These are phyloP conservation scores for Boletus semigastroideus DNA, from an alignment of 1,284 basidiomycete genomes.

Conservation along the genomic window DNA sequence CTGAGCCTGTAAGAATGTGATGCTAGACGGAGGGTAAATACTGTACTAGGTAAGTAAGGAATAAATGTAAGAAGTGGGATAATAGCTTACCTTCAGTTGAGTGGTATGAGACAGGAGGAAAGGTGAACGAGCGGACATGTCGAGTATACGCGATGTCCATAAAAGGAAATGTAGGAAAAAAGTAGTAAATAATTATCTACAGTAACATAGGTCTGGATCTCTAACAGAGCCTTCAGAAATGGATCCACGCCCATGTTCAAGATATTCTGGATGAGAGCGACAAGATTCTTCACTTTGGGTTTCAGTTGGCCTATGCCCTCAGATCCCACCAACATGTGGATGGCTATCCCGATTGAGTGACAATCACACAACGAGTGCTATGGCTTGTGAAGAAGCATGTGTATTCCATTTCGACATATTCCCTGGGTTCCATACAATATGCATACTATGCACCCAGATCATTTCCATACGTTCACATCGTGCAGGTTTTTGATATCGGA, in stretches of 20 bases:
- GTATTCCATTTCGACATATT: neutral
- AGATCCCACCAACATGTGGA: neutral
- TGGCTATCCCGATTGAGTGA: slow-evolving; percentile 1
- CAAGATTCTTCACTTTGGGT: neutral
- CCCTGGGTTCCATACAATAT: neutral
- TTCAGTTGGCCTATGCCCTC: neutral
- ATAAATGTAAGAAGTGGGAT: no score
- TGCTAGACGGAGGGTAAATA: no score
- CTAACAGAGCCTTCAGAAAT: neutral
- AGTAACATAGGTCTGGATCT: no score
- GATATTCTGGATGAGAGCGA: slow-evolving; percentile 3
- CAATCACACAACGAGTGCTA: neutral
- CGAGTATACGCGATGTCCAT: no score
- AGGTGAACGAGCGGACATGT: no score
- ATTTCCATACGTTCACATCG: neutral
- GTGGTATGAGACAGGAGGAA: no score
- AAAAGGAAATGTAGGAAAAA: no score
- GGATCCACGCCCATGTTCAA: neutral
- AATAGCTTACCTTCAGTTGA: no score
- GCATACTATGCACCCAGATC: neutral
- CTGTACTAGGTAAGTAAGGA: no score
- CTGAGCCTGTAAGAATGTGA: no score
- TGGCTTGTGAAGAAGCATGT: neutral
- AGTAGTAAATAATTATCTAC: no score
- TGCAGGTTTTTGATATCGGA: neutral